A percentile compares a stretch with the other conserved stretches of the same genome.
Evolutionary conservation across 192 early-diverging fungal genomes (phyloP).

Genomic region (Chytriomyces hyalinus): DNA sequence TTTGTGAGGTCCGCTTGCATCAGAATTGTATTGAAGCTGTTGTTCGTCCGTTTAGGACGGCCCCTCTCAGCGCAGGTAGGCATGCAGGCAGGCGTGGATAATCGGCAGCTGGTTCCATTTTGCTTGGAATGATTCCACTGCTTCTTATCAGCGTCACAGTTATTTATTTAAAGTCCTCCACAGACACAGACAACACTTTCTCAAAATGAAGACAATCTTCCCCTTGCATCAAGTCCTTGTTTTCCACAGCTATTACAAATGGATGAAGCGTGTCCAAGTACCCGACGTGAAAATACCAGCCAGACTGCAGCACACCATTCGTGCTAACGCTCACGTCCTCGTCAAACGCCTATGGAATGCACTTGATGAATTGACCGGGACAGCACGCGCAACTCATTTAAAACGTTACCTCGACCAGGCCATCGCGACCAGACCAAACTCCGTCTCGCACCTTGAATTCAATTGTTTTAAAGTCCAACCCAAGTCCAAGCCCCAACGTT

Average conservation of each 20-base stretch:
- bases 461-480: conserved; percentile 24
- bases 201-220: too few species aligned
- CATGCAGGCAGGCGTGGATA: too few species aligned
- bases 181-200: too few species aligned
- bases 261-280: conserved; percentile 27
- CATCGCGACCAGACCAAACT: conserved; percentile 12
- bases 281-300: conserved; percentile 28
- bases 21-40: too few species aligned
- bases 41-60: too few species aligned
- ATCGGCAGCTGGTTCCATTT: too few species aligned
- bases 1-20: too few species aligned
- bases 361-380: neutral
- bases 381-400: neutral
- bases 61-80: too few species aligned
- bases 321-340: neutral
- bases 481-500: conserved; percentile 21
- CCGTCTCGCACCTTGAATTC: conserved; percentile 1
- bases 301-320: conserved; percentile 4
- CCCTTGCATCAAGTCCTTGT: neutral
- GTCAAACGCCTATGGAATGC: neutral
- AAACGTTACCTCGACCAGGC: neutral
- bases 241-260: conserved; percentile 18
- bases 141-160: too few species aligned
- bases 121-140: too few species aligned
- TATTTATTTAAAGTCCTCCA: too few species aligned